phyloP scores from a whole-genome alignment of 176 grass and related monocot species.

The Cenchrus americanus region DNA sequence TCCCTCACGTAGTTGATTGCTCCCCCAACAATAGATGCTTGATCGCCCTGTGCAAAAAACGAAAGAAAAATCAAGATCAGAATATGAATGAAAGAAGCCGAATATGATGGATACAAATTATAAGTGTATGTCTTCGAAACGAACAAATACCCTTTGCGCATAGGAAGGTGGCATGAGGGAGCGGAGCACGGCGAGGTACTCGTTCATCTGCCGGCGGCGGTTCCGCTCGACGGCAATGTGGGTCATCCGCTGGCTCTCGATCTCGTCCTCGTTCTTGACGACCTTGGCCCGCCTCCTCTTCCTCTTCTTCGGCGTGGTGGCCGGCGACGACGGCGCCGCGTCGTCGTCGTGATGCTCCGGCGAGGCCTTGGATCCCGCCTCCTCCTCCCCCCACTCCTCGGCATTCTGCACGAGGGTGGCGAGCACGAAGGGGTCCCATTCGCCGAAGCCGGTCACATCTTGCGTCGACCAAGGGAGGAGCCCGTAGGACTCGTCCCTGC shows the following conservation, averaged over 20 bases:
- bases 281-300: conserved; percentile 59
- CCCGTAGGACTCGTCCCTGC: conserved; percentile 27
- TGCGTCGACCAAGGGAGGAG: neutral
- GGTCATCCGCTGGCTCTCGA: conserved; percentile 84
- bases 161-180: conserved; percentile 79
- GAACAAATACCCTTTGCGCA: conserved; percentile 56
- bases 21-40: conserved; percentile 81
- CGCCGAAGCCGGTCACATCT: neutral
- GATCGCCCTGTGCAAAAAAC: conserved; percentile 59
- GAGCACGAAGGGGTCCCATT: conserved; percentile 50
- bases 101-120: neutral
- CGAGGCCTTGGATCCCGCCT: conserved; percentile 30
- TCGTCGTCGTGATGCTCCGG: neutral
- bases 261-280: conserved; percentile 73
- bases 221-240: conserved; percentile 92
- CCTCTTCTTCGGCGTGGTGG: conserved; percentile 21
- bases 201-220: conserved; percentile 82
- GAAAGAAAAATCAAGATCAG: neutral
- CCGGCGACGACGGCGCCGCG: neutral
- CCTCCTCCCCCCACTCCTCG: conserved; percentile 35
- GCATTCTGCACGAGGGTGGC: conserved; percentile 39
- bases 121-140: neutral
- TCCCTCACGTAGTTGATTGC: conserved; percentile 84
- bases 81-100: neutral
- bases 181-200: conserved; percentile 78